A percentile compares a stretch with the other conserved stretches of the same genome.
These are phyloP conservation scores for Lumnitzera racemosa DNA, from an alignment of 345 rosid genomes.

Conservation along the genomic window DNA sequence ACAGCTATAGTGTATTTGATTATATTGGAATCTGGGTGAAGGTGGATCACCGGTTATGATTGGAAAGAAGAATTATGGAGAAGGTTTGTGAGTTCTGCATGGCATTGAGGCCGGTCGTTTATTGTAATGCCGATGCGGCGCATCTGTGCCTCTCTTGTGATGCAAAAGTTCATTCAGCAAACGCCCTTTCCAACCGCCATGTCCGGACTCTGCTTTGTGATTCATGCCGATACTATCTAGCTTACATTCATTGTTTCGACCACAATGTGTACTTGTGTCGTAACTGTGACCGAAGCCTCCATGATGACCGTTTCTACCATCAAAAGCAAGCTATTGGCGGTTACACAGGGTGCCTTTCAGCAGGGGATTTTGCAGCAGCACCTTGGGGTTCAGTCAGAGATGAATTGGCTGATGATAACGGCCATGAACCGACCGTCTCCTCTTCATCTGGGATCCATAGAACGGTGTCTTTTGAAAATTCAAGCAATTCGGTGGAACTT, in stretches of 20 bases:
- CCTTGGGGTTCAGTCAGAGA: constrained; percentile 56
- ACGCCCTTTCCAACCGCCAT: constrained; percentile 70
- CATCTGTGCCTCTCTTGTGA: constrained; percentile 81
- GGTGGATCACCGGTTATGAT: no score
- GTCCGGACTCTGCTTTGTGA: constrained; percentile 66
- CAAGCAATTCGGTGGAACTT: background rate
- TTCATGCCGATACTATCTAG: constrained; percentile 42
- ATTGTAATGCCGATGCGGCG: constrained; percentile 82
- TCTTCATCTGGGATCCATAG: background rate
- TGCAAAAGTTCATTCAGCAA: constrained; percentile 84
- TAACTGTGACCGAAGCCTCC: constrained; percentile 49
- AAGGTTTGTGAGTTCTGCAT: constrained; percentile 53
- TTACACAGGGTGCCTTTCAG: constrained; percentile 70
- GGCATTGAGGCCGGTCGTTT: constrained; percentile 58
- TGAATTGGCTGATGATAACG: constrained; percentile 16
- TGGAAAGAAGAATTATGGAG: constrained; percentile 8
- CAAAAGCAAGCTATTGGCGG: constrained; percentile 36
- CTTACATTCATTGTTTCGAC: constrained; percentile 47
- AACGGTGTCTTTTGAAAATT: background rate
- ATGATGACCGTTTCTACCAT: constrained; percentile 40
- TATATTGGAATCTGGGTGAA: no score
- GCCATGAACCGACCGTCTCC: constrained; percentile 13
- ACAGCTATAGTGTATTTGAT: no score
- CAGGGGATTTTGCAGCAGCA: constrained; percentile 55
- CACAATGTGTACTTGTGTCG: constrained; percentile 56